These are phyloP conservation scores for Tulasnella sp. DNA, from an alignment of 768 basidiomycete genomes.

Conservation along the genomic window DNA sequence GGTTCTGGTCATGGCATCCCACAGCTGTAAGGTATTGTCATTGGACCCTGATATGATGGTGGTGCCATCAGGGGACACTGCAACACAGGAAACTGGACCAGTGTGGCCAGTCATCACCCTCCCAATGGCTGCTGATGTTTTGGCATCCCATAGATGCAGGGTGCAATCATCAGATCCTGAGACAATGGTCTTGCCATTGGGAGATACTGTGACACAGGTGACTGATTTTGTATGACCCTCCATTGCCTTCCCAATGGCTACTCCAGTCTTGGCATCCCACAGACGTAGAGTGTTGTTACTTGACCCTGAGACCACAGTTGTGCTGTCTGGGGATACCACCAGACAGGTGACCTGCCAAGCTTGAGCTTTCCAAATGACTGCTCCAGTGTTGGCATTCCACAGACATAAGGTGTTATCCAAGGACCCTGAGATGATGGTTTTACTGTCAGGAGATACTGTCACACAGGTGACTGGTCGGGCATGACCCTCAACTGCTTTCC, in stretches of 20 bases:
- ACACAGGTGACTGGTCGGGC: background rate
- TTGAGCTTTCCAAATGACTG: background rate
- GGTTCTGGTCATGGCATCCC: no score
- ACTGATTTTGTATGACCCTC: background rate
- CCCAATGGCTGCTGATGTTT: no score
- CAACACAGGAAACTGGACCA: background rate
- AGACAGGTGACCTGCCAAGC: background rate
- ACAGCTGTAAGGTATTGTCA: background rate
- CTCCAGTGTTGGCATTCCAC: background rate
- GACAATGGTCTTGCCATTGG: background rate
- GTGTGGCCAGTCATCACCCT: background rate
- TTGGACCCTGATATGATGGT: background rate
- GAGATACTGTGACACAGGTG: conserved; percentile 3
- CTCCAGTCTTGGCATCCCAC: background rate
- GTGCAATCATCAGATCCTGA: background rate
- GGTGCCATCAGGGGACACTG: conserved; percentile 1
- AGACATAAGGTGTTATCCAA: background rate
- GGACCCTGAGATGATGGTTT: background rate
- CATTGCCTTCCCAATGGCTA: background rate
- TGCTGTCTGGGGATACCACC: background rate
- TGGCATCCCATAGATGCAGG: no score
- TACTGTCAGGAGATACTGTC: background rate
- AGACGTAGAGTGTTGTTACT: background rate
- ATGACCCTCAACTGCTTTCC: background rate
- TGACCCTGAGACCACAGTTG: background rate